Evolutionary conservation across 2,329 filamentous ascomycete genomes (phyloP).

Genomic region (Sarocladium kiliense): DNA sequence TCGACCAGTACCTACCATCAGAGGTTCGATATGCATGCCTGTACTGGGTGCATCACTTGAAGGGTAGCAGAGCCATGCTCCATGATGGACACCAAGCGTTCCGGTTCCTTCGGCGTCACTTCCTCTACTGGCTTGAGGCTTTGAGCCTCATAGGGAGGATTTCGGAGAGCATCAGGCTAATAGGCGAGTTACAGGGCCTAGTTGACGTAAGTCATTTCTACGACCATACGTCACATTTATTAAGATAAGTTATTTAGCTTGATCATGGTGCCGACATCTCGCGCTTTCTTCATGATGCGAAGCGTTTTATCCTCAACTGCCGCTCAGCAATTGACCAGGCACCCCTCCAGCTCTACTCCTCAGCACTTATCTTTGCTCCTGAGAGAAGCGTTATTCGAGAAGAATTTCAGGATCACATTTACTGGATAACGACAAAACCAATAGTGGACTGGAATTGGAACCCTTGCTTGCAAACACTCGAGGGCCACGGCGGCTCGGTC

Average conservation of each 20-base stretch:
- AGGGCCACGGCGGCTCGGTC: not conserved
- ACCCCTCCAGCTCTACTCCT: not conserved
- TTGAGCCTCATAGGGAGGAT: conserved; percentile 24
- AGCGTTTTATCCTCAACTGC: not conserved
- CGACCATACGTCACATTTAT: not conserved
- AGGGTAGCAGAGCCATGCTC: conserved; percentile 16
- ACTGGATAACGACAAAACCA: too few species aligned
- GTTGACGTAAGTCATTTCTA: conserved; percentile 5
- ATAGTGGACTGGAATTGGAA: too few species aligned
- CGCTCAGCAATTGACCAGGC: not conserved
- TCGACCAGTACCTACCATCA: conserved; percentile 10
- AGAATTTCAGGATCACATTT: not conserved
- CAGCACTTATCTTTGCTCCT: not conserved
- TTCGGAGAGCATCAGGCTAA: conserved; percentile 12
- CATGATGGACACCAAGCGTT: not conserved
- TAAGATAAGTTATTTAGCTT: not conserved
- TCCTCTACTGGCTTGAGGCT: conserved; percentile 36
- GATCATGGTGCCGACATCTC: not conserved
- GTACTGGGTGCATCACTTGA: conserved; percentile 31
- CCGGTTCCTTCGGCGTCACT: conserved; percentile 28
- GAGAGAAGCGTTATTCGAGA: not conserved
- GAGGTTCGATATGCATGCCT: conserved; percentile 30
- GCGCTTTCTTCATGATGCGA: not conserved
- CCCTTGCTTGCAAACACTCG: not conserved
- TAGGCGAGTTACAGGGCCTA: too few species aligned